Evolutionary conservation across 805 yeast genomes (phyloP), one percentile per base, ranked within the genome.

Genomic region (Pichia eremophila): DNA sequence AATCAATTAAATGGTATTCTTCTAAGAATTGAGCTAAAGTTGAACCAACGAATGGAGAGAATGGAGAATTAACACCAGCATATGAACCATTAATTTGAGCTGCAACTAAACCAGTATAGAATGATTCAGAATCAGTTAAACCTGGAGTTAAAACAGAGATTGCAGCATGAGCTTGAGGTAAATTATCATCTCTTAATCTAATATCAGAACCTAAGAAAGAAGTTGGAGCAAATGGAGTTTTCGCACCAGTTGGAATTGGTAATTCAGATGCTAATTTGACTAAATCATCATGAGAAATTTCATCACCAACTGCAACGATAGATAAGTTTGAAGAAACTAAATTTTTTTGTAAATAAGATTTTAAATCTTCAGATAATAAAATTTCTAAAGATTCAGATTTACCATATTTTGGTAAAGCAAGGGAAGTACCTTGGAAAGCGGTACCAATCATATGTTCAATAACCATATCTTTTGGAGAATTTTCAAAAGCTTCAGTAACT

Each of bases 361-460:
- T 60, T 50, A 84, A 61, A 67, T 85, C 95, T 59, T 70, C 66
- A 42, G 73, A 53, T 54, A 78, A 79, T 62, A 85, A 71, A 51
- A 74, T 75, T 32, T 71, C 66, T 41, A 85, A 57, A 43, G 86
- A 72, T 53, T 84, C 93, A 36, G 71, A 57, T 54, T 87, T 84
- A 74, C 95, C 95, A 60, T 75, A 72, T 39, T 77, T 73, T 66
- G 95, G 93, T 63, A 85, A 72, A 46, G 83, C 84, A 56, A 85
- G 72, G 31, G 93, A 81, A 60, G 87, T 81, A 61, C 88, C 87
- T 71, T 85, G 95, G 83, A 80, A 85, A 47, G 95, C 95, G 52
- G 90, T 77, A 51, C 90, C 78, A 62, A 81, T 78, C 72, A 85
- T 75, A 69, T 85, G 95, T 70, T 83, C 86, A 57, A 80, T 59